phyloP scores from a whole-genome alignment of 73 alveolate genomes.

The Paramecium caudatum region DNA sequence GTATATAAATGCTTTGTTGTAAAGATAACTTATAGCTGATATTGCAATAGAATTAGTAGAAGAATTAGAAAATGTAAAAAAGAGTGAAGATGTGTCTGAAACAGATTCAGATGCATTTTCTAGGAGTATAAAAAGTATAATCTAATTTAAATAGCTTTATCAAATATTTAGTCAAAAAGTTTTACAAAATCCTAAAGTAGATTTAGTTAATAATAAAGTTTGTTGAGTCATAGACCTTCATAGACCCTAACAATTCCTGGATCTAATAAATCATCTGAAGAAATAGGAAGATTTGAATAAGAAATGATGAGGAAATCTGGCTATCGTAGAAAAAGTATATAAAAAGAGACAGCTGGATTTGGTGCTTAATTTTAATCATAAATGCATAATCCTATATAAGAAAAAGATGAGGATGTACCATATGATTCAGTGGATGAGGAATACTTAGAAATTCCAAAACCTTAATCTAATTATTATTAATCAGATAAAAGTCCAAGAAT shows the following conservation, averaged over 20 bases:
- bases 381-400: slow-evolving; percentile 33
- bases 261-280: not conserved
- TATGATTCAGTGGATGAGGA: not conserved
- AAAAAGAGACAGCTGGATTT: slow-evolving; percentile 68
- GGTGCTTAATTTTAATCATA: slow-evolving; percentile 41
- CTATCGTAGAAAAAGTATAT: not conserved
- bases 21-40: not conserved
- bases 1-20: slow-evolving; percentile 39
- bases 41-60: slow-evolving; percentile 2
- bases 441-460: not conserved
- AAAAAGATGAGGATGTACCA: not conserved
- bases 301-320: not conserved
- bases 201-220: not conserved
- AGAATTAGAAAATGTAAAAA: not conserved
- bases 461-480: not conserved
- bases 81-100: not conserved
- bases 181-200: not conserved
- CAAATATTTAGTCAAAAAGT: slow-evolving; percentile 3
- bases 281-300: not conserved
- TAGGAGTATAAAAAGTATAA: not conserved
- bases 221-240: slow-evolving; percentile 30
- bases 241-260: not conserved
- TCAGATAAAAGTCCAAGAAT: slow-evolving; percentile 4
- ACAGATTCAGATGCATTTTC: not conserved
- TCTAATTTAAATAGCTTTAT: not conserved